Base-by-base conservation (phyloP, 805 yeast genomes). In the Scheffersomyces amazonensis region DNA sequence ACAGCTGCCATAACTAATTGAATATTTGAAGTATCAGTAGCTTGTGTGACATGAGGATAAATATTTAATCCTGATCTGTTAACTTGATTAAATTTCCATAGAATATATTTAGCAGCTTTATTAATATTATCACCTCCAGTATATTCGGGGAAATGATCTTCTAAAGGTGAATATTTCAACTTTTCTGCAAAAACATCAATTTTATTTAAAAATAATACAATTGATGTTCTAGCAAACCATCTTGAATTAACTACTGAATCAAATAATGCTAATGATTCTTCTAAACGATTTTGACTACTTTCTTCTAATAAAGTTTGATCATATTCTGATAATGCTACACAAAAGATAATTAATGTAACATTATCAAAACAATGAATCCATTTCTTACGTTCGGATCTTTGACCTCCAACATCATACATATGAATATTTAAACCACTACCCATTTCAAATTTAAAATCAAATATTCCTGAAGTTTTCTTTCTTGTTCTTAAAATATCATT, bases 361-460 rank as follows among this genome's bases (percentile, higher is more conserved):
- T 89, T 88, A 60, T 89, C 96, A 53, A 93, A 93, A 56, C 96
- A 87, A 62, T 93, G 95, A 44, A 93, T 89, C 99, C 99, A 93
- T 62, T 93, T 91, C 54, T 86, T 87, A 37, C 99, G 80, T 66
- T 93, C 99, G 3, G 95, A 81, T 52, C 99, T 73, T 62, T 93
- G 99, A 1, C 97, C 97, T 46, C 97, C 97, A 34, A 90, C 96
- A 60, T 90, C 97, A 54, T 54, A 69, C 75, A 69, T 69, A 49
- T 69, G 75, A 25, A 69, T 62, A 36, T 61, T 64, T 16, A 68
- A 51, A 5, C 70, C 70, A 22, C 51, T 45, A n/a, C 85, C 88
- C 78, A 89, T 75, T 42, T 80, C 80, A 52, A 90, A 86, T 40
- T 76, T 72, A 41, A 87, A 81, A 57, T 89, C 96, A 51, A 82